A percentile compares a stretch with the other conserved stretches of the same genome.
Evolutionary conservation across 306 rosid species (phyloP).

Genomic region (Prosopis cineraria): DNA sequence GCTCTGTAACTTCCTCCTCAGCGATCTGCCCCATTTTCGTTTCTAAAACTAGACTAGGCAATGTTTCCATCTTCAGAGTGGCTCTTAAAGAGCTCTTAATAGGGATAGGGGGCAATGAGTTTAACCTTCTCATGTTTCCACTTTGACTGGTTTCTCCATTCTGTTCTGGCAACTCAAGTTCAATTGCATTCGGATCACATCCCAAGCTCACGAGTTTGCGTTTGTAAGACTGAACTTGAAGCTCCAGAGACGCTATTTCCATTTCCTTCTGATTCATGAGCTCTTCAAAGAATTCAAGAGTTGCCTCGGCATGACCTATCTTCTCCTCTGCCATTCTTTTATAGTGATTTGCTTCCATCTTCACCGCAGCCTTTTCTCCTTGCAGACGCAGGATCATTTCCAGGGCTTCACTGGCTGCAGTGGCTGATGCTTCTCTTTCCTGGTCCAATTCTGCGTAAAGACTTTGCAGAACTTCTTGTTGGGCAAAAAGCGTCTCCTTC

Average conservation of each 20-base stretch:
- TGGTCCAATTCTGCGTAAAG: slow-evolving; percentile 77
- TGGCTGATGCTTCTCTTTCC: slow-evolving; percentile 91
- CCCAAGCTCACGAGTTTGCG: slow-evolving; percentile 68
- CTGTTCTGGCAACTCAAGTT: slow-evolving; percentile 54
- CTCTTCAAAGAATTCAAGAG: slow-evolving; percentile 73
- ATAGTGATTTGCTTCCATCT: slow-evolving; percentile 92
- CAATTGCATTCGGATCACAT: slow-evolving; percentile 53
- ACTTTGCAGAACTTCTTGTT: slow-evolving; percentile 78
- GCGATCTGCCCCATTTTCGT: slow-evolving; percentile 33
- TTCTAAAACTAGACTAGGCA: slow-evolving; percentile 44
- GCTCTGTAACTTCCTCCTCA: slow-evolving; percentile 42
- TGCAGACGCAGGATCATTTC: slow-evolving; percentile 93
- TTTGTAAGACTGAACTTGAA: slow-evolving; percentile 72
- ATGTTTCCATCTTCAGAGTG: slow-evolving; percentile 49
- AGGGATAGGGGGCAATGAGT: slow-evolving; percentile 67
- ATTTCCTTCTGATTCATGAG: slow-evolving; percentile 77
- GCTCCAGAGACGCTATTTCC: slow-evolving; percentile 84
- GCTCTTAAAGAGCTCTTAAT: slow-evolving; percentile 44
- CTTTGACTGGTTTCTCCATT: slow-evolving; percentile 43
- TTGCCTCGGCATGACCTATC: slow-evolving; percentile 76
- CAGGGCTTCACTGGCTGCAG: slow-evolving; percentile 85
- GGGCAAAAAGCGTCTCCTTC: slow-evolving; percentile 74
- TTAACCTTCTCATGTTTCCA: slow-evolving; percentile 56
- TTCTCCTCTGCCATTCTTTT: slow-evolving; percentile 94
- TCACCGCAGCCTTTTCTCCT: slow-evolving; percentile 90